Evolutionary conservation across 2,329 filamentous ascomycete species (phyloP), one percentile per base, ranked within the genome.

Genomic region (Colletotrichum gigasporum): DNA sequence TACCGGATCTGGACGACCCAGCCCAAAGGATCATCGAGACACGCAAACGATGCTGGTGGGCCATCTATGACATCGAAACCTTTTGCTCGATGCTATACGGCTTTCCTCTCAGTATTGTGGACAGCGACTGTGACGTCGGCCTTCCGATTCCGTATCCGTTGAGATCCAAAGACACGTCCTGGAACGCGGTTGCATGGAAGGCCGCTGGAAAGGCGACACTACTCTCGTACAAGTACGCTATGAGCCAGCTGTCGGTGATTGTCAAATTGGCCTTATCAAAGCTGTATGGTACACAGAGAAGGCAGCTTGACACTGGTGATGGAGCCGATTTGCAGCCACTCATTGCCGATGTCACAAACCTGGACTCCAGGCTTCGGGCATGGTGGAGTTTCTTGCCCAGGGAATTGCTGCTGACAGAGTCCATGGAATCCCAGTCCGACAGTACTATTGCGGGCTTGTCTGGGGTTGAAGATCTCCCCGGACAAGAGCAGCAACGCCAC

Each of bases 11-110:
- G 20, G 6, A 39, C 11, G 14, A 52, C 8, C 34, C 48, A 1
- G 48, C 35, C 4, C 44, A 58, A 5, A 34, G 53, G 28, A 37
- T 28, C 1, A 65, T 66, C 11, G 74, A 76, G 44, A 69, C 71
- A 0, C 55, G 72, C 11, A 78, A 79, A 16, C 72, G 76, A 0
- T 76, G 75, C 9, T 80, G 77, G 78, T 80, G 77, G 76, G 76
- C 78, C 1, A 73, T 79, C 0, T 76, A 79, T 35, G 78, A 79
- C 50, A 74, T 78, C 1, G 78, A 79, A 35, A 78, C 75, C 0
- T 77, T 79, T 20, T 79, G 75, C 55, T 78, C 77, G 0, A 79
- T 79, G 71, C 69, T 76, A 0, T 80, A 79, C 35, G 77, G 78
- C 1, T 79, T 76, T 41, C 77, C 77, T 0, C 54, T 66, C 1